Base-by-base conservation (phyloP, 352 stramenopile genomes). In the Phytopythium sindhum region DNA sequence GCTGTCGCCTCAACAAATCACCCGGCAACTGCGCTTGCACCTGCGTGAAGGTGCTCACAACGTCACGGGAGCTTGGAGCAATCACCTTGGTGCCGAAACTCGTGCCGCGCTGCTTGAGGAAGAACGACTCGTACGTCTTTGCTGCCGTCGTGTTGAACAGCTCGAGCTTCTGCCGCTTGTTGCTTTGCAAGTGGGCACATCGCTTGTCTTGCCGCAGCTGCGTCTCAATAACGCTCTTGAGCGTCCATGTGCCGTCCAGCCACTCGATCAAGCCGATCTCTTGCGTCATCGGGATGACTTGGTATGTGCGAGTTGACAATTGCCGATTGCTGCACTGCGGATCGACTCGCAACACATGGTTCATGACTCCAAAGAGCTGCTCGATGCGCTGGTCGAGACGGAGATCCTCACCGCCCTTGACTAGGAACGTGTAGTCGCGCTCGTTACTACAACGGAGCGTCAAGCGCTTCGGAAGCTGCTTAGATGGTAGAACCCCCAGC, bases 351-450 rank as follows among this genome's bases (percentile, higher is more conserved):
- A 98, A 75, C 53, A 97, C 87, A 53, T 89, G 77, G 64, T 97
- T 98, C 86, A 98, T 97, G 26, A 96, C 80, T 24, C 84, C 83
- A 72, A 97, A 98, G 5, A 98, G 69, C 62, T 97, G 89, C 63
- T 97, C 87, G 56, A 98, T 97, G 55, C 92, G 86, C 63, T 97
- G 84, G 67, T 98, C 92, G 57, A 97, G 77, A 8, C 92, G 86
- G 58, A 97, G 67, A 55, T 98, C 92, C 73, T 98, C 92, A 3
- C 91, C 92, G 28, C 90, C 91, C 65, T 98, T 98, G 2, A 98
- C 86, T 10, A 96, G 73, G 48, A 94, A 96, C 6, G 84, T 91
- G 65, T 95, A 90, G 53, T 91, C 79, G 39, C 77, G 80, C 53
- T 93, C 85, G 65, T 96, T 83, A 60, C 80, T 94, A 57, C 86